Evolutionary conservation across 2,329 filamentous ascomycete genomes (phyloP).

Genomic region (Diaporthe aspalathi): DNA sequence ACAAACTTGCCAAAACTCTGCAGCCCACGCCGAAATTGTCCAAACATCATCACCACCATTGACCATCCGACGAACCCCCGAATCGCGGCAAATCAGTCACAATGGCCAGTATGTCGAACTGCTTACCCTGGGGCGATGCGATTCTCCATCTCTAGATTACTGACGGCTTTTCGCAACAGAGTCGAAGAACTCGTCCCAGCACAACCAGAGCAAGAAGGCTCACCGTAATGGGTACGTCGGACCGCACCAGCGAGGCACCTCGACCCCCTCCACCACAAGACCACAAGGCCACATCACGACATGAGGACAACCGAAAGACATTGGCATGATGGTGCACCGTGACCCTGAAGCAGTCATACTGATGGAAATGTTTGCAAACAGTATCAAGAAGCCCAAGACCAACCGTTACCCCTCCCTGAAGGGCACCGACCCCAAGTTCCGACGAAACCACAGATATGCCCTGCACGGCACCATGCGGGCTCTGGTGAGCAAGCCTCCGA

Average conservation of each 20-base stretch:
- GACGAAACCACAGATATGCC: constrained; percentile 99
- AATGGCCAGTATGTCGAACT: constrained; percentile 75
- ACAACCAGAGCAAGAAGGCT: constrained; percentile 98
- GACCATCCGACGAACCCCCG: constrained; percentile 39
- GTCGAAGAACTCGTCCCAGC: constrained; percentile 99
- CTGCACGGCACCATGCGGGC: constrained; percentile 99
- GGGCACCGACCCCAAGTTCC: constrained; percentile 99
- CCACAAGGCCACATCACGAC: not conserved
- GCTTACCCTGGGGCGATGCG: not conserved
- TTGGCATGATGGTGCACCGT: not conserved
- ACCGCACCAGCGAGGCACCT: constrained; percentile 34
- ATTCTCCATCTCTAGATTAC: constrained; percentile 36
- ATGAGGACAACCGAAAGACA: not conserved
- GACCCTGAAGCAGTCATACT: constrained; percentile 29
- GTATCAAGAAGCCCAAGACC: constrained; percentile 99
- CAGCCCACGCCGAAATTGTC: constrained; percentile 36
- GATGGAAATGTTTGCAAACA: constrained; percentile 53
- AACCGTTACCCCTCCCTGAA: constrained; percentile 98
- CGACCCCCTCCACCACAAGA: constrained; percentile 1
- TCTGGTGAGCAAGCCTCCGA: constrained; percentile 68
- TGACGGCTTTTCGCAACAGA: constrained; percentile 66
- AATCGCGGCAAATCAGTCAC: constrained; percentile 60
- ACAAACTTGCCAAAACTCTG: constrained; percentile 42
- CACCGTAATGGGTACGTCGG: constrained; percentile 94
- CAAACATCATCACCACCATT: constrained; percentile 33